phyloP scores from a whole-genome alignment of 2,329 filamentous ascomycete genomes.

The Emmonsia crescens region DNA sequence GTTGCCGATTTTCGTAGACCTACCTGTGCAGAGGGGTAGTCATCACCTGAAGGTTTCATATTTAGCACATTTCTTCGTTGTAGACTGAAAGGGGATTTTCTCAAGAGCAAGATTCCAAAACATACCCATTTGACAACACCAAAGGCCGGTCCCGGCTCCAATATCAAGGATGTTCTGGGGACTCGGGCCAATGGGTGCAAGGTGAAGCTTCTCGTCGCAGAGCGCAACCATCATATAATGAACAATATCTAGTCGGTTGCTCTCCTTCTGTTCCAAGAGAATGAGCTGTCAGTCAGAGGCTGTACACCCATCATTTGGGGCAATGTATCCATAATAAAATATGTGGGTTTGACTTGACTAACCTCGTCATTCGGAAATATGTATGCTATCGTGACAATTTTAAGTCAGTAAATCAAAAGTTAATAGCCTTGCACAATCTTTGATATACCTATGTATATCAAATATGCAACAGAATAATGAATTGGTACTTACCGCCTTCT shows the following conservation, averaged over 20 bases:
- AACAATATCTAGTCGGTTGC: conserved; percentile 28
- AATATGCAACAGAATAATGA: neutral
- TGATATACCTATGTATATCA: neutral
- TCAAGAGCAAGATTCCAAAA: neutral
- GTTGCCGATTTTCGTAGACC: neutral
- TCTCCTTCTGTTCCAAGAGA: conserved; percentile 13
- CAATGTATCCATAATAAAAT: neutral
- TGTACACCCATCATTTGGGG: neutral
- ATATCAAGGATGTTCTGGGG: conserved; percentile 19
- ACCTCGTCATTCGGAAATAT: conserved; percentile 30
- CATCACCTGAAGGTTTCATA: conserved; percentile 12
- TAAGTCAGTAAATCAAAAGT: neutral
- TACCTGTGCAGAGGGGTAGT: conserved; percentile 10
- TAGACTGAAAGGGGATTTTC: neutral
- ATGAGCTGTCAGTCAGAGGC: neutral
- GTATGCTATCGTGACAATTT: conserved; percentile 4
- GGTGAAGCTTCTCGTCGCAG: conserved; percentile 21
- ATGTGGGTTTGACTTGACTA: neutral
- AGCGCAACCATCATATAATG: conserved; percentile 22
- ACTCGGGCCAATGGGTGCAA: conserved; percentile 18
- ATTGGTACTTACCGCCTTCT: neutral
- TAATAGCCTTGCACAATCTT: neutral
- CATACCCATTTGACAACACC: conserved; percentile 22
- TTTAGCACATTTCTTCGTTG: neutral
- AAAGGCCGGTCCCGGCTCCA: conserved; percentile 23